Evolutionary conservation across 2,329 filamentous ascomycete genomes (phyloP).

Genomic region (Beauveria rudraprayagi): DNA sequence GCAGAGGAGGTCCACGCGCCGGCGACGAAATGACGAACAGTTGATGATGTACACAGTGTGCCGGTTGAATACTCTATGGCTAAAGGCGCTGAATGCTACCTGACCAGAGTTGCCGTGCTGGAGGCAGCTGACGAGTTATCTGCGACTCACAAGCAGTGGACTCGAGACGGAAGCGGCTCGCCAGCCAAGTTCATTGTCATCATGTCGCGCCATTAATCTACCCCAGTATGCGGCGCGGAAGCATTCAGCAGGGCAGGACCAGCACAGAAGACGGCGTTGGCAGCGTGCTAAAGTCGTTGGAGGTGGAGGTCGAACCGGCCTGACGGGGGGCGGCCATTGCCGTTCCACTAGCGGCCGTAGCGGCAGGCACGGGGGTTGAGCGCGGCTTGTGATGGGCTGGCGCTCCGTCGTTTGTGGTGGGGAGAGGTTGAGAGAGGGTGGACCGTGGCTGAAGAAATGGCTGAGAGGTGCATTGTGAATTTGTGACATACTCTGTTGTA

Average conservation of each 20-base stretch:
- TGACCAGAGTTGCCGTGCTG: not conserved
- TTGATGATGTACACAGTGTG: slow-evolving; percentile 1
- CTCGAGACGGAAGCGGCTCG: slow-evolving; percentile 4
- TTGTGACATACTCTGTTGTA: too few species aligned
- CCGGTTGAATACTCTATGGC: not conserved
- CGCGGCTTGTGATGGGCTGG: slow-evolving; percentile 24
- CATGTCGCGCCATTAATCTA: not conserved
- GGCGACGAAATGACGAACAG: not conserved
- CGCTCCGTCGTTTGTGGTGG: slow-evolving; percentile 10
- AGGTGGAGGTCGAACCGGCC: slow-evolving; percentile 7
- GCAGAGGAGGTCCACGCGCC: not conserved
- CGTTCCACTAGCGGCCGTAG: slow-evolving; percentile 24
- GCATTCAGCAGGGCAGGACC: slow-evolving; percentile 4
- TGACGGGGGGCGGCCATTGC: slow-evolving; percentile 14
- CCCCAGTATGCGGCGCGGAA: not conserved
- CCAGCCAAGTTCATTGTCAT: not conserved
- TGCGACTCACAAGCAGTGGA: not conserved
- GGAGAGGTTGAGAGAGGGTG: not conserved
- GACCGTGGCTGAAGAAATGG: slow-evolving; percentile 8
- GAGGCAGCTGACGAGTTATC: not conserved
- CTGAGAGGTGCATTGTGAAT: not conserved
- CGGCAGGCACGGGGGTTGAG: slow-evolving; percentile 23
- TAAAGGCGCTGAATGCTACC: slow-evolving; percentile 4
- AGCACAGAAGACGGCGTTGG: slow-evolving; percentile 2
- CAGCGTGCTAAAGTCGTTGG: slow-evolving; percentile 9